phyloP scores from a whole-genome alignment of 768 basidiomycete species.

The Clathrus columnatus region DNA sequence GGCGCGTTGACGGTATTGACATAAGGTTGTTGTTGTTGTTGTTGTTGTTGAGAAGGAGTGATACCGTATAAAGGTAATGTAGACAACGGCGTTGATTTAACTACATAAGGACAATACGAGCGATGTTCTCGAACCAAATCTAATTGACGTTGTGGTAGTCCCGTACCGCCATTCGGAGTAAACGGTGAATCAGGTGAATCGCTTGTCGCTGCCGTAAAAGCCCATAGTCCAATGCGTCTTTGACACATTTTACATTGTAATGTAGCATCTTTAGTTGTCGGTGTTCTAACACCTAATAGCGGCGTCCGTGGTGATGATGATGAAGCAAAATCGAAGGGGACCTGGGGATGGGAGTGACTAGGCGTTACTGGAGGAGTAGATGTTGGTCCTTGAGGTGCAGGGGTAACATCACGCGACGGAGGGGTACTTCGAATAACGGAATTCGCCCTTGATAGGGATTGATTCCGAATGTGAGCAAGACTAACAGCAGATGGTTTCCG shows the following conservation, averaged over 20 bases:
- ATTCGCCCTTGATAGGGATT: slow-evolving; percentile 24
- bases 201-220: slow-evolving; percentile 35
- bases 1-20: neutral
- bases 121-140: slow-evolving; percentile 77
- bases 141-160: slow-evolving; percentile 40
- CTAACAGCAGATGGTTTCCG: slow-evolving; percentile 13
- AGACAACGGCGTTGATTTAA: slow-evolving; percentile 15
- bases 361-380: slow-evolving; percentile 8
- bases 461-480: slow-evolving; percentile 23
- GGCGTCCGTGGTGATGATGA: neutral
- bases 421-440: slow-evolving; percentile 18
- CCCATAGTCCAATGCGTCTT: slow-evolving; percentile 74
- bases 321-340: slow-evolving; percentile 13
- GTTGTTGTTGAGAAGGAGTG: slow-evolving; percentile 9
- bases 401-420: slow-evolving; percentile 1
- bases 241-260: slow-evolving; percentile 65
- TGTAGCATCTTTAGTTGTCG: slow-evolving; percentile 39
- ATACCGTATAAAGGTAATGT: neutral
- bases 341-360: slow-evolving; percentile 15
- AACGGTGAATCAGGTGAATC: slow-evolving; percentile 5
- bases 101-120: slow-evolving; percentile 76
- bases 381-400: neutral
- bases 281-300: neutral
- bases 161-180: slow-evolving; percentile 19
- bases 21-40: too few species aligned